Evolutionary conservation across 2,329 filamentous ascomycete genomes (phyloP).

Genomic region (Venturiaceae sp.): DNA sequence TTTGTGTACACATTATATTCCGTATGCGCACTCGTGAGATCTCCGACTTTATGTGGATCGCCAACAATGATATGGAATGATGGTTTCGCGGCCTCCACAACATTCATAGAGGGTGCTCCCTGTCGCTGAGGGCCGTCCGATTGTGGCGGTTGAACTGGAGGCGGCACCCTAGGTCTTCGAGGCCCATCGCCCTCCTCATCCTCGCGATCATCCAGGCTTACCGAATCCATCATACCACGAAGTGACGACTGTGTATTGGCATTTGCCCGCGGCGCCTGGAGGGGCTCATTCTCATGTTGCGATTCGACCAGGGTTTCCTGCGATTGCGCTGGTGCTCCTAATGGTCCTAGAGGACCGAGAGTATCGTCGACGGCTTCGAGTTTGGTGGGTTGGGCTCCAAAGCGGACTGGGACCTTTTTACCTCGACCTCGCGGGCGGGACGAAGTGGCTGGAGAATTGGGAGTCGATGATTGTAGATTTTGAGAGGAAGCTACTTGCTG

Average conservation of each 20-base stretch:
- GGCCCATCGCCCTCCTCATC: conserved; percentile 26
- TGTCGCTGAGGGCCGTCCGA: conserved; percentile 31
- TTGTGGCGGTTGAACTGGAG: conserved; percentile 44
- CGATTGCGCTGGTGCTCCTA: conserved; percentile 40
- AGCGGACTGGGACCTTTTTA: not conserved
- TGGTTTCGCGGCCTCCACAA: conserved; percentile 90
- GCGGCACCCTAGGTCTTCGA: conserved; percentile 50
- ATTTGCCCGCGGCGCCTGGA: not conserved
- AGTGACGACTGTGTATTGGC: conserved; percentile 26
- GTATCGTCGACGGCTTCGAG: conserved; percentile 70
- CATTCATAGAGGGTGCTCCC: conserved; percentile 68
- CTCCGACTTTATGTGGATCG: conserved; percentile 95
- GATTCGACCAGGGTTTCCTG: not conserved
- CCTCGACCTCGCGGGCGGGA: not conserved
- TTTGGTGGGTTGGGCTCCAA: conserved; percentile 57
- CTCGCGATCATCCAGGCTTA: conserved; percentile 62
- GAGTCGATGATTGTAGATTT: not conserved
- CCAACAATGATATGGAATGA: conserved; percentile 85
- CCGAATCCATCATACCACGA: conserved; percentile 49
- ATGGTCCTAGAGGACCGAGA: conserved; percentile 65
- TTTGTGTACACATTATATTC: conserved; percentile 93
- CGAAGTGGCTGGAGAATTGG: not conserved
- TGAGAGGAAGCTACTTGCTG: not conserved
- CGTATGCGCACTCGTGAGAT: conserved; percentile 93
- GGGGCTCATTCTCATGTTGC: not conserved